Conservation (phyloP, 768 basidiomycete genomes). For the Rhodosporidiobolus odoratus region DNA sequence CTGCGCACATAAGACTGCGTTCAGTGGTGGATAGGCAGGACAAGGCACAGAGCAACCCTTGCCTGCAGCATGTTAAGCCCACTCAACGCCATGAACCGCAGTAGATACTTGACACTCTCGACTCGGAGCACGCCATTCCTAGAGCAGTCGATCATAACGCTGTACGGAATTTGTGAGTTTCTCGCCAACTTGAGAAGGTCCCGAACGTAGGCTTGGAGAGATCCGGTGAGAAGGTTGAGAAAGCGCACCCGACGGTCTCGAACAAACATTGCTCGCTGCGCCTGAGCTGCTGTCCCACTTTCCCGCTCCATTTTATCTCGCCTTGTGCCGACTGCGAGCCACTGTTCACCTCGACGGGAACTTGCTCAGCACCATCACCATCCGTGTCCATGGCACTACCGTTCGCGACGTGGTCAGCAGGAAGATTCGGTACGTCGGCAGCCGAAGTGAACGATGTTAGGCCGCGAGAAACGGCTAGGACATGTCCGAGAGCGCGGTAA, state of each 20-base stretch:
- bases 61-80: constrained; percentile 39
- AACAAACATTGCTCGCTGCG: constrained; percentile 37
- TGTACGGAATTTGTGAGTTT: not conserved
- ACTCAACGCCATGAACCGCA: constrained; percentile 31
- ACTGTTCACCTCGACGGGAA: not conserved
- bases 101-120: constrained; percentile 28
- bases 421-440: not conserved
- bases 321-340: not conserved
- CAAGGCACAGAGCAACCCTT: too few species aligned
- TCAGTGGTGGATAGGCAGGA: not conserved
- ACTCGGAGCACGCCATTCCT: constrained; percentile 38
- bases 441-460: constrained; percentile 24
- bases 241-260: constrained; percentile 36
- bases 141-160: constrained; percentile 41
- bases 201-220: not conserved
- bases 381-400: constrained; percentile 24
- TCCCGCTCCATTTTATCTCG: constrained; percentile 28
- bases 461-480: constrained; percentile 31
- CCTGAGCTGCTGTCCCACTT: constrained; percentile 24
- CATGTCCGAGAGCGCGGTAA: constrained; percentile 38
- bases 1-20: not conserved
- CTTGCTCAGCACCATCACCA: not conserved
- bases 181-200: too few species aligned
- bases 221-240: not conserved
- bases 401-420: not conserved